Evolutionary conservation across 805 yeast genomes (phyloP).

Genomic region (Metschnikowia picachoensis): DNA sequence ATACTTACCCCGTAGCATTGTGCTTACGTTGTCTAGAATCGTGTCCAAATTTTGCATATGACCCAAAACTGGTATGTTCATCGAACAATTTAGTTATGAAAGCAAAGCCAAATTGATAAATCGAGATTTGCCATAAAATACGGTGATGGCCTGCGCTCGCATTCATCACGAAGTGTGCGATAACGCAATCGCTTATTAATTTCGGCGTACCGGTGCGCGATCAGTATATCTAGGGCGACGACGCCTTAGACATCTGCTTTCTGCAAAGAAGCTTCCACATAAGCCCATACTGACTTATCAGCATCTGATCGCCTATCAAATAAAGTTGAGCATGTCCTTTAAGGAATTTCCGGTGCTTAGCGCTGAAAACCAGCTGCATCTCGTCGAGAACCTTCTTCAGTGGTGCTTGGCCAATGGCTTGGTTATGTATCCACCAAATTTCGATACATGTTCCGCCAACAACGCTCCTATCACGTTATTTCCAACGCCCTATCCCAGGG

Average conservation of each 20-base stretch:
- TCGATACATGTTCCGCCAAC: constrained; percentile 39
- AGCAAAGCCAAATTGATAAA: too few species aligned
- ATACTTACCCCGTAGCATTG: too few species aligned
- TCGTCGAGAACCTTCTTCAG: constrained; percentile 54
- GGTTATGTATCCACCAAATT: constrained; percentile 70
- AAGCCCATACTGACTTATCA: too few species aligned
- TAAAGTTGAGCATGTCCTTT: constrained; percentile 3
- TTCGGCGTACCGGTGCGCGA: neutral
- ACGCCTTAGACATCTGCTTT: neutral
- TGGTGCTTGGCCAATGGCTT: constrained; percentile 81
- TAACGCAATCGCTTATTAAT: constrained; percentile 6
- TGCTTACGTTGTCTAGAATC: too few species aligned
- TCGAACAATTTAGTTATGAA: too few species aligned
- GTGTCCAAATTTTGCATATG: too few species aligned
- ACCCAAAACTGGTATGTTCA: too few species aligned
- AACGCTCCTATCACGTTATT: constrained; percentile 85
- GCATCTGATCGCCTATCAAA: too few species aligned
- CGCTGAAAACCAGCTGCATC: constrained; percentile 22
- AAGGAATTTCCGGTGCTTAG: constrained; percentile 35
- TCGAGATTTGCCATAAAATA: neutral
- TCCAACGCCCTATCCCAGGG: constrained; percentile 83
- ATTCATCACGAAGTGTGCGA: neutral
- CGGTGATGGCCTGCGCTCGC: neutral
- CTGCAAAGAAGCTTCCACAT: too few species aligned
- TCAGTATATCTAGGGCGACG: neutral